phyloP scores from a whole-genome alignment of 1,284 basidiomycete genomes.

The Volvariella volvacea region DNA sequence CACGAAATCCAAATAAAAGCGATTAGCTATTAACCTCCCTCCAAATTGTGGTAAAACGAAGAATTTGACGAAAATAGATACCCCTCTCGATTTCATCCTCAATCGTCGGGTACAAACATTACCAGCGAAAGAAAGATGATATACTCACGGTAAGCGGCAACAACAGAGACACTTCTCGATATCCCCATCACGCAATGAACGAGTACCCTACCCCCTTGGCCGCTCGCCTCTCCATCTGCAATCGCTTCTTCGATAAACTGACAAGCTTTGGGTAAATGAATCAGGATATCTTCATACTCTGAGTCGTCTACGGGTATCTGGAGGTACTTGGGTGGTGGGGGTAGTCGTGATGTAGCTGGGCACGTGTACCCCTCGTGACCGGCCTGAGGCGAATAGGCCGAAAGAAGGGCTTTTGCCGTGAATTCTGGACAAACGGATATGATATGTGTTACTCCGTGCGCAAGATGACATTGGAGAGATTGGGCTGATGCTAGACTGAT shows the following conservation, averaged over 20 bases:
- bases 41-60: slow-evolving; percentile 2
- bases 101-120: too few relatives aligned
- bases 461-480: slow-evolving; percentile 29
- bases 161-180: slow-evolving; percentile 61
- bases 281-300: slow-evolving; percentile 55
- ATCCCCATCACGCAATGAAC: slow-evolving; percentile 77
- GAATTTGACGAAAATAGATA: too few relatives aligned
- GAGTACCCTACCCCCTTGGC: slow-evolving; percentile 40
- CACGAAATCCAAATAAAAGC: not conserved
- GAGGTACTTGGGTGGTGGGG: slow-evolving; percentile 26
- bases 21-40: not conserved
- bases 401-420: slow-evolving; percentile 26
- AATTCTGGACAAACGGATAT: slow-evolving; percentile 57
- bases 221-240: slow-evolving; percentile 26
- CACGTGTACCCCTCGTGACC: too few relatives aligned
- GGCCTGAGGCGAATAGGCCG: too few relatives aligned
- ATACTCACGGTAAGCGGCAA: slow-evolving; percentile 54
- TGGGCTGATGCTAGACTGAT: slow-evolving; percentile 44
- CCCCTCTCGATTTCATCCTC: too few relatives aligned
- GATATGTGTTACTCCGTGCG: slow-evolving; percentile 47
- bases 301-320: slow-evolving; percentile 48
- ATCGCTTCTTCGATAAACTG: slow-evolving; percentile 49
- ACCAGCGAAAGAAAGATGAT: slow-evolving; percentile 1
- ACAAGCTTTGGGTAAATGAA: slow-evolving; percentile 46
- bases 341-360: too few relatives aligned